Conservation (phyloP, 2,329 filamentous ascomycete species). For the Chaetomium globosum region DNA sequence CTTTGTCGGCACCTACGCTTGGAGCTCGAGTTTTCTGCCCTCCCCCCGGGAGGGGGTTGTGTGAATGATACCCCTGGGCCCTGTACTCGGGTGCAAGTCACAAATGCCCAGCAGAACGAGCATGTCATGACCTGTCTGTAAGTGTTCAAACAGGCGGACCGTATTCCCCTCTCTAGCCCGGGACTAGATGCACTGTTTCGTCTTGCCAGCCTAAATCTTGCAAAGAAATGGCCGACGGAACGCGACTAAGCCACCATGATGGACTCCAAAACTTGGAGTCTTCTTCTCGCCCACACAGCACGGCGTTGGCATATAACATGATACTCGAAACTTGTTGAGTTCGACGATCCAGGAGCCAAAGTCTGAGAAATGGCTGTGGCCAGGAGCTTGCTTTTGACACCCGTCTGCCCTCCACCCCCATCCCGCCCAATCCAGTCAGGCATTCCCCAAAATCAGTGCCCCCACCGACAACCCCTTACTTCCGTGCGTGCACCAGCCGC, state of each 20-base stretch:
- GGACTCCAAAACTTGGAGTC: too few species aligned
- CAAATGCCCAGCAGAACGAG: background rate
- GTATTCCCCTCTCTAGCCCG: too few species aligned
- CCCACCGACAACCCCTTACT: constrained; percentile 3
- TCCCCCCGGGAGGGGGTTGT: too few species aligned
- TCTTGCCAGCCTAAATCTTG: background rate
- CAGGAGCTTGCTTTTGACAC: background rate
- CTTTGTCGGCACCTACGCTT: too few species aligned
- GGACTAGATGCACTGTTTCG: background rate
- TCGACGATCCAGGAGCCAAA: background rate
- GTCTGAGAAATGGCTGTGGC: background rate
- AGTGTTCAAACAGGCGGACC: too few species aligned
- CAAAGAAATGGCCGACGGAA: too few species aligned
- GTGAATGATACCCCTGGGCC: too few species aligned
- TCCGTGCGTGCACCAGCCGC: constrained; percentile 69
- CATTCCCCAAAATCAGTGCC: background rate
- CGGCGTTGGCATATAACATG: too few species aligned
- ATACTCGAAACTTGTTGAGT: too few species aligned
- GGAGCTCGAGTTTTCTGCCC: too few species aligned
- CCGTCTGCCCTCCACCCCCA: background rate
- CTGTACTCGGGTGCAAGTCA: background rate
- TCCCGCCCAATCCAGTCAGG: background rate
- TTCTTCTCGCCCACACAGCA: too few species aligned
- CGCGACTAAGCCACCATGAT: too few species aligned
- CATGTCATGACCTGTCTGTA: background rate